Evolutionary conservation across 345 rosid species (phyloP).

Genomic region (Gossypium anomalum): DNA sequence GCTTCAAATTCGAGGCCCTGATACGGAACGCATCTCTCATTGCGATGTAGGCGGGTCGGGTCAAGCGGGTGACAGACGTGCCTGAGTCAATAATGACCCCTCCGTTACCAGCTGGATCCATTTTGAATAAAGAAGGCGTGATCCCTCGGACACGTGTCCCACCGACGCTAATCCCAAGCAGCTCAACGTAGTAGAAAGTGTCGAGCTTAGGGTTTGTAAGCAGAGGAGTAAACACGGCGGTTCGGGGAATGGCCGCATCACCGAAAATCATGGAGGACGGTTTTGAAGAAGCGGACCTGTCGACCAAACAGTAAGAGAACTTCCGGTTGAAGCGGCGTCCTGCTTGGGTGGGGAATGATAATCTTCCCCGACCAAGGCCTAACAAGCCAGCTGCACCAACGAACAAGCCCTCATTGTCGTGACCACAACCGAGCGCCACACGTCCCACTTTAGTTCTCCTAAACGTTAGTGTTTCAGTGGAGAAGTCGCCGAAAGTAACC

Average conservation of each 20-base stretch:
- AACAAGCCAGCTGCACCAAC: slow-evolving; percentile 90
- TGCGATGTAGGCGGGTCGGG: slow-evolving; percentile 61
- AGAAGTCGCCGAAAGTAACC: slow-evolving; percentile 78
- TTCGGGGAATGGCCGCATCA: slow-evolving; percentile 59
- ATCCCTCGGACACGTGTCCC: slow-evolving; percentile 73
- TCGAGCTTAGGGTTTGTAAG: slow-evolving; percentile 76
- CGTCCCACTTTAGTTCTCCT: slow-evolving; percentile 52
- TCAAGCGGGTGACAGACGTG: slow-evolving; percentile 74
- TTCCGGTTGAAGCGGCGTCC: slow-evolving; percentile 72
- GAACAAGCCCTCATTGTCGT: slow-evolving; percentile 87
- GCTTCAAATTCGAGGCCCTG: slow-evolving; percentile 42
- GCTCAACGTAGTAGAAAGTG: slow-evolving; percentile 88
- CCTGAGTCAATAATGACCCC: slow-evolving; percentile 94
- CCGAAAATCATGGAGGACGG: slow-evolving; percentile 86
- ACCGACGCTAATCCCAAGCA: slow-evolving; percentile 81
- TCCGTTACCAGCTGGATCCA: slow-evolving; percentile 68
- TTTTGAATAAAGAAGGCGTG: slow-evolving; percentile 63
- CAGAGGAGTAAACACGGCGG: slow-evolving; percentile 74
- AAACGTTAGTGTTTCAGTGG: slow-evolving; percentile 84
- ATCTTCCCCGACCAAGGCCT: slow-evolving; percentile 80
- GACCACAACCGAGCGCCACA: slow-evolving; percentile 88
- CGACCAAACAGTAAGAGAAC: slow-evolving; percentile 87
- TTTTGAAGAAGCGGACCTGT: slow-evolving; percentile 72
- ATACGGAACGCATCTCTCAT: slow-evolving; percentile 60
- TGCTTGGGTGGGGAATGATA: slow-evolving; percentile 80